Evolutionary conservation across 352 stramenopile species (phyloP).

Genomic region (Globisporangium polare): DNA sequence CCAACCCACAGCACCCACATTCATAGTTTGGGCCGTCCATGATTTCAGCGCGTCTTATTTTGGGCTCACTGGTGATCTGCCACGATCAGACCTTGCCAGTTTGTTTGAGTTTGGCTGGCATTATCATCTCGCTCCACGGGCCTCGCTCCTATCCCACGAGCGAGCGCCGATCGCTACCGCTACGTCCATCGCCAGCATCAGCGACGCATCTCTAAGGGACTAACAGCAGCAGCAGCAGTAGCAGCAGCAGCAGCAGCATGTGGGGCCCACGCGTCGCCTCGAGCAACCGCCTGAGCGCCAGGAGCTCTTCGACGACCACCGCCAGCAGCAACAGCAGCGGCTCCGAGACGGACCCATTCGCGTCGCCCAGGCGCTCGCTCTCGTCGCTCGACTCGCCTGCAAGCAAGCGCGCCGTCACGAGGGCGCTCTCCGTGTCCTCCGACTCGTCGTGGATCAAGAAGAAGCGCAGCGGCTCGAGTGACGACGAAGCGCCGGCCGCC

Average conservation of each 20-base stretch:
- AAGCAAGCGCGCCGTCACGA: no score
- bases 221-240: neutral
- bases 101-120: neutral
- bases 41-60: neutral
- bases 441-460: neutral
- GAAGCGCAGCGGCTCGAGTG: neutral
- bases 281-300: neutral
- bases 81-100: no score
- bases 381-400: neutral
- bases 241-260: neutral
- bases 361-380: neutral
- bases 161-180: neutral
- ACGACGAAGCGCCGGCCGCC: neutral
- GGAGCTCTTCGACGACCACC: neutral
- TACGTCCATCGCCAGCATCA: neutral
- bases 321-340: neutral
- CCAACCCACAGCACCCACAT: no score
- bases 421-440: neutral
- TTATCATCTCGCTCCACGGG: neutral
- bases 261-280: neutral
- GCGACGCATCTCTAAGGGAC: no score
- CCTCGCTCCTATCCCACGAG: neutral
- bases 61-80: neutral
- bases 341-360: neutral
- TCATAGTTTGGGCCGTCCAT: neutral